phyloP scores from a whole-genome alignment of 2,329 filamentous ascomycete genomes.

The Coniochaeta sp. region DNA sequence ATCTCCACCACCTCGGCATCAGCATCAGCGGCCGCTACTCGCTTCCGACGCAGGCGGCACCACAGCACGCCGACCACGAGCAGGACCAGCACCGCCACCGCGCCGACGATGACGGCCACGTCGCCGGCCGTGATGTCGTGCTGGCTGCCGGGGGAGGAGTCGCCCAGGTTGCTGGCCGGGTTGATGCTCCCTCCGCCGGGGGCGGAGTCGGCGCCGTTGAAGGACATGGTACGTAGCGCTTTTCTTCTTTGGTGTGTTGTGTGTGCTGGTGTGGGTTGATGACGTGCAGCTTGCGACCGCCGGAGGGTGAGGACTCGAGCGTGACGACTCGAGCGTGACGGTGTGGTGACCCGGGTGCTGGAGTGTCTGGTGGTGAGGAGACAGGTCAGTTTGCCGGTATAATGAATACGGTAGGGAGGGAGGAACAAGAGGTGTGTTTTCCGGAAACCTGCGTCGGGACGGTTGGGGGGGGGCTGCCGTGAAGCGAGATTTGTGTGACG shows the following conservation, averaged over 20 bases:
- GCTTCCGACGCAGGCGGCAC: slow-evolving; percentile 9
- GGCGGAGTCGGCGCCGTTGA: slow-evolving; percentile 4
- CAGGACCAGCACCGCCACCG: slow-evolving; percentile 5
- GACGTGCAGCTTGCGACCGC: background rate
- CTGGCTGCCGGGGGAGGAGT: background rate
- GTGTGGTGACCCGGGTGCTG: background rate
- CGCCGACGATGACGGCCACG: slow-evolving; percentile 10
- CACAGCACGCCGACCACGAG: slow-evolving; percentile 9
- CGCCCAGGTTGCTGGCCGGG: slow-evolving; percentile 1
- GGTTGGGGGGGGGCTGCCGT: background rate
- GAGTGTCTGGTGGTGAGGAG: background rate
- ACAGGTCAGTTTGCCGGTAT: background rate
- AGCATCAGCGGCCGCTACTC: too few species aligned
- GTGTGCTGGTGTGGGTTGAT: background rate
- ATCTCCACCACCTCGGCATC: slow-evolving; percentile 6
- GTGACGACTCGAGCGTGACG: background rate
- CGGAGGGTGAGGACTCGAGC: background rate
- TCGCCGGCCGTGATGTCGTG: slow-evolving; percentile 6
- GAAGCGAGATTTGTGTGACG: background rate
- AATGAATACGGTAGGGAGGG: background rate
- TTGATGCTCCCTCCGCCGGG: background rate
- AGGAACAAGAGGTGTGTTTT: background rate
- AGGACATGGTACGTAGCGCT: background rate
- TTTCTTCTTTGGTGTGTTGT: background rate
- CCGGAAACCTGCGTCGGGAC: background rate